Evolutionary conservation across 2,329 filamentous ascomycete species (phyloP), one percentile per base, ranked within the genome.

Genomic region (Emmonsiellopsis sp.): DNA sequence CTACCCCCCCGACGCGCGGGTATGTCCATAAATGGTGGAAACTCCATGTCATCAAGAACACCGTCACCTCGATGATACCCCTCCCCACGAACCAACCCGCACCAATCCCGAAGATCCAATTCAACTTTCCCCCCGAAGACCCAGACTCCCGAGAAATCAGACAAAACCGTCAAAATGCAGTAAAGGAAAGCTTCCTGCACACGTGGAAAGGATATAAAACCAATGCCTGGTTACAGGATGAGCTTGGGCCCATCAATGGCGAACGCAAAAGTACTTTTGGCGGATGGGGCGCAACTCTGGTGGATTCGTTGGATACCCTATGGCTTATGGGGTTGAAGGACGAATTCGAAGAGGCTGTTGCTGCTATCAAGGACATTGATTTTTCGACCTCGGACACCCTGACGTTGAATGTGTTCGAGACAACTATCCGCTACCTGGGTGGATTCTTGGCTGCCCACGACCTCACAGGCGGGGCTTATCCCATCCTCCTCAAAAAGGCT

Each of bases 211-310:
- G 78, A 11, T 87, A 87, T 67, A 82, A 77, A 62, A 73, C 75
- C 52, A 67, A 79, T 59, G 84, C 84, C 0, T 87, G 83, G 82
- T 75, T 78, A 61, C 74, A 77, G 48, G 83, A 87, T 63, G 84
- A 85, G 59, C 70, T 86, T 51, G 72, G 73, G 32, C 84, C 84
- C 3, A 60, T 86, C 8, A 75, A 75, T 13, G 81, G 76, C 9
- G 61, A 65, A 1, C 71, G 67, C 48, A 75, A 76, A 44, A 76
- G 85, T 59, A 77, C 79, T 35, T 85, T 84, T 67, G 81, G 80
- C 11, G 84, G 83, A 26, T 82, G 79, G 74, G 80, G 73, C 0
- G 81, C 80, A 2, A 83, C 81, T 0, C 64, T 84, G 49, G 76
- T 85, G 26, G 82, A 85, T 61, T 69, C 76, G 0, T 71, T 85